Evolutionary conservation across 805 yeast genomes (phyloP), one percentile per base, ranked within the genome.

Genomic region (Metschnikowia rubicola): DNA sequence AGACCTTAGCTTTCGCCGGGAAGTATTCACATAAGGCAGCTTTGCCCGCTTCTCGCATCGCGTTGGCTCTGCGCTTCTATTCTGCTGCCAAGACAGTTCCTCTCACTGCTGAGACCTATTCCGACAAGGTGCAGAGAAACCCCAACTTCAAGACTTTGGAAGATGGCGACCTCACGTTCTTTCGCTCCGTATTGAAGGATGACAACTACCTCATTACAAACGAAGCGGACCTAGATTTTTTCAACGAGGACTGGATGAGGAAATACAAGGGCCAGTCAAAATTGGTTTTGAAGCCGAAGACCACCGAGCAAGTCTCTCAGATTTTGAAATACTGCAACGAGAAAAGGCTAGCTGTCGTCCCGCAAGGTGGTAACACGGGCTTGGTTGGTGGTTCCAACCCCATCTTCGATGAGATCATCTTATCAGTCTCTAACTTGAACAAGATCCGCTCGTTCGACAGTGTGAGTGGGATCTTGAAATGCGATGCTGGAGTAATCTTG

Each of bases 361-460:
- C 98, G 12, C 97, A 92, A 69, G 97, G 97, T 62, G 98, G 98
- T 57, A 91, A 92, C 68, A 92, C 97, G 1, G 97, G 97, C 28
- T 76, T 91, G 39, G 98, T 91, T 36, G 98, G 97, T 54, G 98
- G 97, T 4, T 86, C 96, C 5, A 80, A 84, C 15, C 97, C 97
- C 0, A 84, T 91, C 0, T 91, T 89, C 66, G 98, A 91, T 66
- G 98, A 91, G 68, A 80, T 91, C 41, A 78, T 91, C 21, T 56
- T 91, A 21, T 84, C 89, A 3, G 69, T 90, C 41, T 68, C 86
- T 32, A 78, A 77, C 58, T 58, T 92, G 73, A 88, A 88, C 74
- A 78, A 84, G 61, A 77, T 92, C 43, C 80, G 96, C 63, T 78
- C 87, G 2, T 92, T 91, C 63, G 97, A 91, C 61, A 63, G 73